Percentiles rank a stretch among this genome's conserved stretches.
Evolutionary conservation across 257 asterid genomes (phyloP).

Genomic region (Nicotiana undulata): DNA sequence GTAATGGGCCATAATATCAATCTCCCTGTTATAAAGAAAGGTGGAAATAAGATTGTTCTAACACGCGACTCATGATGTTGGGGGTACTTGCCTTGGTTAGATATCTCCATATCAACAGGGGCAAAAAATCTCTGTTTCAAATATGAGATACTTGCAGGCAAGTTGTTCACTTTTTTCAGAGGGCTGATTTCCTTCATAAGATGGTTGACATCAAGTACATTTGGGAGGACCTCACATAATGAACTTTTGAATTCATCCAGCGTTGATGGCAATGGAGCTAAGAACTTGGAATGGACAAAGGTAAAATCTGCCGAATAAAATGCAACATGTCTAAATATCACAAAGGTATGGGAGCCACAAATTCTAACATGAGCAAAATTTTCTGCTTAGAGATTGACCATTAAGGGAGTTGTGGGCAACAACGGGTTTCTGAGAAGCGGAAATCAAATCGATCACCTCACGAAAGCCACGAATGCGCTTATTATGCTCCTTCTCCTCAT

Average conservation of each 20-base stretch:
- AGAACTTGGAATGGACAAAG: constrained; percentile 61
- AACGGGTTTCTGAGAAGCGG: constrained; percentile 68
- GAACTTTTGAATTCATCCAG: constrained; percentile 56
- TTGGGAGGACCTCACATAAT: constrained; percentile 45
- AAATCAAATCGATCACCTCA: constrained; percentile 83
- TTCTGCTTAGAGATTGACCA: constrained; percentile 42
- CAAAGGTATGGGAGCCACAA: constrained; percentile 1
- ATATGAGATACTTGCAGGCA: constrained; percentile 53
- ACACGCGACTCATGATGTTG: neutral
- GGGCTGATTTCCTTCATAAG: constrained; percentile 64
- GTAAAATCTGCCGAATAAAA: constrained; percentile 61
- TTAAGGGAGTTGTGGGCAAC: constrained; percentile 77
- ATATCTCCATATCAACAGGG: constrained; percentile 51
- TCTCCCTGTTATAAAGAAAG: neutral
- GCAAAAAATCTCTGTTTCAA: constrained; percentile 42
- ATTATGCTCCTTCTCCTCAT: constrained; percentile 50
- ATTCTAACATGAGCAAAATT: constrained; percentile 10
- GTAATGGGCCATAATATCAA: too few species aligned
- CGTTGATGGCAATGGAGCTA: constrained; percentile 67
- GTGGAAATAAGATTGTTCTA: neutral
- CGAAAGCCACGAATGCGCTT: constrained; percentile 62
- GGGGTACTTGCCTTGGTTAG: constrained; percentile 39
- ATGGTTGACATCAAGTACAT: constrained; percentile 58
- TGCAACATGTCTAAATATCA: constrained; percentile 9
- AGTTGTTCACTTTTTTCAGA: constrained; percentile 38